Conservation (phyloP, 352 stramenopile species). For the Phytophthora podocarpi region DNA sequence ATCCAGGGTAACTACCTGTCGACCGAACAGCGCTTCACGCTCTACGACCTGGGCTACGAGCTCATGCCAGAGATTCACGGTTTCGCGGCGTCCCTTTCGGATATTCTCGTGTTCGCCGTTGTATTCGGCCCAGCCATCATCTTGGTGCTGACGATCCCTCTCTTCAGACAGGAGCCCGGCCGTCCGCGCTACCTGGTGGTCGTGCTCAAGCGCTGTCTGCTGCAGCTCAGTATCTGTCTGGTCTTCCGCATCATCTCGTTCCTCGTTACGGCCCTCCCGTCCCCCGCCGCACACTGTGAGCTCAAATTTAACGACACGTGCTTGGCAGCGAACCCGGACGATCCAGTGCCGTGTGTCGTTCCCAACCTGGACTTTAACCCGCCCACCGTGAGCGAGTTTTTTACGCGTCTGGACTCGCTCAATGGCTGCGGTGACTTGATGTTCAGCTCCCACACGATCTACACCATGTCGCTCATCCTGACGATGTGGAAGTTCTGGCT, state of each 20-base stretch:
- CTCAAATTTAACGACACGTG: slow-evolving; percentile 75
- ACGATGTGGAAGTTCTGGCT: slow-evolving; percentile 89
- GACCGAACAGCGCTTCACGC: slow-evolving; percentile 66
- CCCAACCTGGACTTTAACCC: slow-evolving; percentile 80
- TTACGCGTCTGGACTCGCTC: slow-evolving; percentile 78
- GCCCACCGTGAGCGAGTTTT: slow-evolving; percentile 51
- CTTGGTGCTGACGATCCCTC: slow-evolving; percentile 63
- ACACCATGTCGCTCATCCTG: slow-evolving; percentile 89
- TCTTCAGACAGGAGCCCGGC: slow-evolving; percentile 68
- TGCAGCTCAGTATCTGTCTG: slow-evolving; percentile 81
- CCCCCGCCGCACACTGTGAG: slow-evolving; percentile 71
- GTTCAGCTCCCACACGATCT: slow-evolving; percentile 94
- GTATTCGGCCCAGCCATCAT: slow-evolving; percentile 78
- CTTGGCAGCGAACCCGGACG: slow-evolving; percentile 52
- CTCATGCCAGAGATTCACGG: slow-evolving; percentile 71
- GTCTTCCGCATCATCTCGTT: slow-evolving; percentile 81
- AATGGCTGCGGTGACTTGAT: slow-evolving; percentile 92
- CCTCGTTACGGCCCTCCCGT: slow-evolving; percentile 75
- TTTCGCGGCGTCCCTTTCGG: slow-evolving; percentile 51
- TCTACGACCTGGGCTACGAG: slow-evolving; percentile 80
- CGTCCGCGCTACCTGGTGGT: slow-evolving; percentile 79
- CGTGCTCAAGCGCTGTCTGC: slow-evolving; percentile 78
- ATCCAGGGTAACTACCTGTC: slow-evolving; percentile 75
- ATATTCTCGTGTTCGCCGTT: slow-evolving; percentile 79
- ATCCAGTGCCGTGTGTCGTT: slow-evolving; percentile 58